A percentile compares a stretch with the other conserved stretches of the same genome.
These are phyloP conservation scores for Fistulinella cinereoalba DNA, from an alignment of 1,284 basidiomycete genomes.

Conservation along the genomic window DNA sequence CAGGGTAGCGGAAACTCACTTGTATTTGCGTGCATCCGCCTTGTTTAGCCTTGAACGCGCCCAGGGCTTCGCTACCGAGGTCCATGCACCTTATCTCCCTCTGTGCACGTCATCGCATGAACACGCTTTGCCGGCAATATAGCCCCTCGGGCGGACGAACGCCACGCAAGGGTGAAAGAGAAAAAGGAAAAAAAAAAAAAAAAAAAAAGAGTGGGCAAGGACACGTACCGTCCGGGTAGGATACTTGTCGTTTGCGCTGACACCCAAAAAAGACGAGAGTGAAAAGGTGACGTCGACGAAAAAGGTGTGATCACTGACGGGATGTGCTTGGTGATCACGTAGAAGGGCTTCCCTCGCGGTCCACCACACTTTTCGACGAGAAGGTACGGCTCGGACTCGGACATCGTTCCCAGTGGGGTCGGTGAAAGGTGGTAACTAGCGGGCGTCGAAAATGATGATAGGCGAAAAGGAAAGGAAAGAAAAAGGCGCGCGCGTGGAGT, in stretches of 20 bases:
- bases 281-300: conserved; percentile 9
- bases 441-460: conserved; percentile 15
- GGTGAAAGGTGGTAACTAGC: conserved; percentile 2
- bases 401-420: conserved; percentile 23
- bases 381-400: conserved; percentile 38
- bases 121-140: neutral
- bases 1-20: too few relatives aligned
- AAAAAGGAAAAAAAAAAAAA: too few relatives aligned
- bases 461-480: conserved; percentile 29
- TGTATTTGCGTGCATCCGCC: conserved; percentile 44
- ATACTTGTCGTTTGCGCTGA: conserved; percentile 33
- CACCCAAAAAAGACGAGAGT: neutral
- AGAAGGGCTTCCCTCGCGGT: conserved; percentile 40
- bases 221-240: conserved; percentile 33
- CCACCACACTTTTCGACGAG: conserved; percentile 42
- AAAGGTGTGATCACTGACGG: conserved; percentile 35
- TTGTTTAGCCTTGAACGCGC: conserved; percentile 41
- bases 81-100: conserved; percentile 46
- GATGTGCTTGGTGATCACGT: conserved; percentile 43
- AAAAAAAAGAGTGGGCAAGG: too few relatives aligned
- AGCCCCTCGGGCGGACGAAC: neutral
- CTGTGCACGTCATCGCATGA: conserved; percentile 22
- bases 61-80: conserved; percentile 39
- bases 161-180: too few relatives aligned
- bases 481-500: conserved; percentile 23